phyloP scores from a whole-genome alignment of 164 flowering plant species.

The Piper betle region DNA sequence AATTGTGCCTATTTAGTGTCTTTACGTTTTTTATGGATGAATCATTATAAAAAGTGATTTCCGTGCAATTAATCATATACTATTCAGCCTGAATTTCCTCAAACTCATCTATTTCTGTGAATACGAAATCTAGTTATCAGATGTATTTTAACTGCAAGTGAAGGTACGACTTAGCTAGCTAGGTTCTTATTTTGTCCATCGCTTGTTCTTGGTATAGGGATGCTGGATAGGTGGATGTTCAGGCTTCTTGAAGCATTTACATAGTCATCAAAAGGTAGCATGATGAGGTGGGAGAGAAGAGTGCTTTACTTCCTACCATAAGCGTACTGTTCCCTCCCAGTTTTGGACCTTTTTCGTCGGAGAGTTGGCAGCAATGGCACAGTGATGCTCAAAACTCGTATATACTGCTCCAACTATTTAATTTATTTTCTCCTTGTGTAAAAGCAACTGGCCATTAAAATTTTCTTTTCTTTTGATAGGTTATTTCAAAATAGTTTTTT shows the following conservation, averaged over 20 bases:
- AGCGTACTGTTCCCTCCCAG: background rate
- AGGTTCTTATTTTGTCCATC: too few species aligned
- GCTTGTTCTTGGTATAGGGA: constrained; percentile 37
- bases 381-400: background rate
- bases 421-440: background rate
- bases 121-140: too few species aligned
- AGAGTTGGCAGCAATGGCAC: background rate
- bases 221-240: constrained; percentile 98
- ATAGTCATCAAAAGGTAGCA: constrained; percentile 34
- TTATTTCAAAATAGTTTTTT: too few species aligned
- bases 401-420: background rate
- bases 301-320: background rate
- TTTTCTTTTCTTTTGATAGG: too few species aligned
- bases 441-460: background rate
- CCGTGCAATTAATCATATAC: too few species aligned
- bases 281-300: constrained; percentile 6
- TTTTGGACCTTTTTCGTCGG: background rate
- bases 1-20: too few species aligned
- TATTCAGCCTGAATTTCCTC: too few species aligned
- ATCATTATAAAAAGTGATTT: too few species aligned
- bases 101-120: too few species aligned
- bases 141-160: too few species aligned
- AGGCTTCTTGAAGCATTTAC: constrained; percentile 64
- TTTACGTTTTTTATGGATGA: too few species aligned
- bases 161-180: too few species aligned